Conservation (phyloP, 2,329 filamentous ascomycete genomes). For the Sporothrix phasma region DNA sequence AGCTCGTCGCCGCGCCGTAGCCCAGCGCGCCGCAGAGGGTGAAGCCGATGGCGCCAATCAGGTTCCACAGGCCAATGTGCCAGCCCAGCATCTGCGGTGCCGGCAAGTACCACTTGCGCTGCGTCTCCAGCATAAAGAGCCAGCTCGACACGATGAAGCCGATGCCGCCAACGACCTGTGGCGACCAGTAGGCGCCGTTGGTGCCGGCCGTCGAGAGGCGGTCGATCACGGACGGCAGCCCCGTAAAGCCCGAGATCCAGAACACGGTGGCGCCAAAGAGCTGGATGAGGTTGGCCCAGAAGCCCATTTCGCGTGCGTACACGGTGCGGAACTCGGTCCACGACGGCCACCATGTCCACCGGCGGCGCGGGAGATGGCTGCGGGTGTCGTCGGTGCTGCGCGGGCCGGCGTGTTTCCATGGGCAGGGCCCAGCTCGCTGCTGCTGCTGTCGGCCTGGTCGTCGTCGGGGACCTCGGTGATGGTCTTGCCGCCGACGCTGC, state of each 20-base stretch:
- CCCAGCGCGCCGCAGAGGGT: conserved; percentile 50
- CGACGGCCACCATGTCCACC: conserved; percentile 53
- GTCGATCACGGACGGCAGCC: conserved; percentile 45
- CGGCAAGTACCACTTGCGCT: conserved; percentile 52
- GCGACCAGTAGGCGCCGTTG: conserved; percentile 51
- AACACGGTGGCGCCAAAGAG: conserved; percentile 52
- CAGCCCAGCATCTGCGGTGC: conserved; percentile 49
- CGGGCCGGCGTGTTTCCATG: neutral
- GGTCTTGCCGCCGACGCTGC: neutral
- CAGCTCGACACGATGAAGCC: conserved; percentile 50
- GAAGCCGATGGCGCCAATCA: conserved; percentile 54
- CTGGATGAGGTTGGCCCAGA: conserved; percentile 49
- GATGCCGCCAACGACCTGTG: conserved; percentile 50
- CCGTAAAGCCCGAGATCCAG: conserved; percentile 53
- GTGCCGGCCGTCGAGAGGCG: conserved; percentile 35
- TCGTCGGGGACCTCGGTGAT: neutral
- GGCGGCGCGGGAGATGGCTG: conserved; percentile 17
- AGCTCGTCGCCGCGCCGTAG: conserved; percentile 32
- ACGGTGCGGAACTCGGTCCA: conserved; percentile 46
- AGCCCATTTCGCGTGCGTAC: conserved; percentile 52
- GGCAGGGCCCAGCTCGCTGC: neutral
- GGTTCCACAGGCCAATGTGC: conserved; percentile 58
- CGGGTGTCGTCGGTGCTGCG: neutral
- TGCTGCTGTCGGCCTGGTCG: neutral
- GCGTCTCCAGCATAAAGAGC: conserved; percentile 58